Evolutionary conservation across 345 rosid genomes (phyloP).

Genomic region (Acer yangbiense): DNA sequence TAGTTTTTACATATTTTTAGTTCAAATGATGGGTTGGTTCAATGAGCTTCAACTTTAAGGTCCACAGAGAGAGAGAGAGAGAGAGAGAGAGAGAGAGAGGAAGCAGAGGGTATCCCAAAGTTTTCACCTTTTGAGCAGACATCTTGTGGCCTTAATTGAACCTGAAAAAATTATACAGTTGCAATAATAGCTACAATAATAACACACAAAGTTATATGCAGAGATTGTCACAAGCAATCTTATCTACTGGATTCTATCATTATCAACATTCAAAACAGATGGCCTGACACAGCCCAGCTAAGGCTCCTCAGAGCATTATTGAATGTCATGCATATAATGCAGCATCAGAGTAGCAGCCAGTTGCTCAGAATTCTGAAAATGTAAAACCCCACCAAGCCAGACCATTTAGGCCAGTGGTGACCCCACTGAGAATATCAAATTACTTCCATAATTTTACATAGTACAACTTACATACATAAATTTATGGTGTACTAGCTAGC

Average conservation of each 20-base stretch:
- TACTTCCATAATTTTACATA: constrained; percentile 20
- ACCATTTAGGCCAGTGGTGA: constrained; percentile 12
- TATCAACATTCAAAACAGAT: constrained; percentile 12
- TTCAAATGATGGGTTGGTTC: no score
- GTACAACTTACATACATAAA: constrained; percentile 22
- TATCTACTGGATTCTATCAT: constrained; percentile 9
- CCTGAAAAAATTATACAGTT: background rate
- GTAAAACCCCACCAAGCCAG: constrained; percentile 18
- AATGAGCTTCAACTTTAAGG: no score
- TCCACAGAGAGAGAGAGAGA: no score
- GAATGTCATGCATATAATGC: constrained; percentile 22
- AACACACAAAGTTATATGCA: background rate
- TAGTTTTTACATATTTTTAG: no score
- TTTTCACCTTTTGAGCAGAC: no score
- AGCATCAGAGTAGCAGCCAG: background rate
- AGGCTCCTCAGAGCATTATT: constrained; percentile 33
- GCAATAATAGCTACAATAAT: background rate
- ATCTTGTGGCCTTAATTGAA: background rate
- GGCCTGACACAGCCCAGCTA: background rate
- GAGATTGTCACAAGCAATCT: background rate
- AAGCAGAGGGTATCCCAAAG: no score
- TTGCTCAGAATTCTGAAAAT: constrained; percentile 9
- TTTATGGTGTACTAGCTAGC: constrained; percentile 6
- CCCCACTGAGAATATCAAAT: constrained; percentile 21
- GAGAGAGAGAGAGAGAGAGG: no score